phyloP scores from a whole-genome alignment of 768 basidiomycete genomes.

The Leccinum truebloodii region DNA sequence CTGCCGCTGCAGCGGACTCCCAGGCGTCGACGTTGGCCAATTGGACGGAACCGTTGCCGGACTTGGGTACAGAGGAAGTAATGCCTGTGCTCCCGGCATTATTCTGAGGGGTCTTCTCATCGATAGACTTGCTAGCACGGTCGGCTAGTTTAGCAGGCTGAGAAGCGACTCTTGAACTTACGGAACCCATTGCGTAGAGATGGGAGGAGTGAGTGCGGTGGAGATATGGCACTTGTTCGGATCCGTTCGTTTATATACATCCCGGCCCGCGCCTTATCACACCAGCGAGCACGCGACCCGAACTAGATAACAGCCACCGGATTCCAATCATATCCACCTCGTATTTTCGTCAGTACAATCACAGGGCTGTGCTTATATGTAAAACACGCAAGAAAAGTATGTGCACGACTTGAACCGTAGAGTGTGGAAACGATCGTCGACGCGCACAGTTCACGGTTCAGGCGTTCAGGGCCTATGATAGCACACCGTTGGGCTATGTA shows the following conservation, averaged over 20 bases:
- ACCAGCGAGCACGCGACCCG: constrained; percentile 13
- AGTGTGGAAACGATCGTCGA: constrained; percentile 1
- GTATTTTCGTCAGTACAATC: neutral
- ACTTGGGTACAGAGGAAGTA: constrained; percentile 31
- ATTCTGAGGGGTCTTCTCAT: constrained; percentile 25
- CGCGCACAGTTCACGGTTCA: neutral
- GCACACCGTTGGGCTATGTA: neutral
- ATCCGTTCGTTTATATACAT: constrained; percentile 27
- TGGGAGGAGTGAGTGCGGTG: constrained; percentile 5
- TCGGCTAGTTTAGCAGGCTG: constrained; percentile 19
- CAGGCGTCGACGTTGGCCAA: constrained; percentile 60
- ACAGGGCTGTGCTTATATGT: neutral
- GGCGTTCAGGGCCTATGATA: neutral
- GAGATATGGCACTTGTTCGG: constrained; percentile 12
- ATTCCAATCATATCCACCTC: neutral
- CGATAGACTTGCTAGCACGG: constrained; percentile 21
- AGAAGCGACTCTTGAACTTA: constrained; percentile 26
- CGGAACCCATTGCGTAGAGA: constrained; percentile 25
- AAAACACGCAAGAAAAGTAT: neutral
- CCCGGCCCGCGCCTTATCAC: constrained; percentile 19
- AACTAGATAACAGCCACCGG: constrained; percentile 1
- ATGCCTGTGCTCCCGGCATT: neutral
- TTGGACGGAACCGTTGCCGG: constrained; percentile 62
- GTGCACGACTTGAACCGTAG: neutral
- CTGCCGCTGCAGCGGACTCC: constrained; percentile 55